Evolutionary conservation across 106 monocot genomes (phyloP), one percentile per base, ranked within the genome.

Genomic region (Platanthera zijinensis): DNA sequence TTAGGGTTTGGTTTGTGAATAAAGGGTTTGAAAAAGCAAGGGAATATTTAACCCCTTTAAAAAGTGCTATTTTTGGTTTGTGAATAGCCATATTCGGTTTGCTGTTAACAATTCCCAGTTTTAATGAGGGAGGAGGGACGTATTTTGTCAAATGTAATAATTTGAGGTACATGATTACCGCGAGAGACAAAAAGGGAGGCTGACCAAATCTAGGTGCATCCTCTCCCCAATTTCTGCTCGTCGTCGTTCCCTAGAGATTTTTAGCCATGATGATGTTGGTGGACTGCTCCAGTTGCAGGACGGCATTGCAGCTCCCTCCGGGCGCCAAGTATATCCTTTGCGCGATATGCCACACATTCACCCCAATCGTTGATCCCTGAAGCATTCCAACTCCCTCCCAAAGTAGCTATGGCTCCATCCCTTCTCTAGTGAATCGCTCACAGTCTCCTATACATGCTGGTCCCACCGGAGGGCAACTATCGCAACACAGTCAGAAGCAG

Each of bases 291-390:
- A 4, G 51, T 69, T 91, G 91, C 78, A 75, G 69, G 22, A 86
- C 80, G 6, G 66, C 82, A 2, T 84, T 91, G 22, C 78, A 80
- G 69, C 76, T 88, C 5, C 84, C 86, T 22, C 72, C 72, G 1
- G 88, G 79, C 21, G 88, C 80, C 17, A 51, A 59, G 66, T 75
- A 82, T 48, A 82, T 88, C 78, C 86, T 86, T 47, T 91, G 91
- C 82, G 84, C 80, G n/a, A 18, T 88, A 46, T 91, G 91, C 78
- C 17, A 30, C 6, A 69, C 80, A 25, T 71, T 86, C 76, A 91
- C 88, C 52, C 56, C 66, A 72, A 57, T 88, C 50, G 80, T 82
- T 21, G 79, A 76, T 5, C 80, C 78, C 47, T 77, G 77, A 10
- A 19, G 19, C 73, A 46, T 70, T 8, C 72, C 66, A 47, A 15